Evolutionary conservation across 2,329 filamentous ascomycete genomes (phyloP), one percentile per base, ranked within the genome.

Genomic region (Aspergillus felis): DNA sequence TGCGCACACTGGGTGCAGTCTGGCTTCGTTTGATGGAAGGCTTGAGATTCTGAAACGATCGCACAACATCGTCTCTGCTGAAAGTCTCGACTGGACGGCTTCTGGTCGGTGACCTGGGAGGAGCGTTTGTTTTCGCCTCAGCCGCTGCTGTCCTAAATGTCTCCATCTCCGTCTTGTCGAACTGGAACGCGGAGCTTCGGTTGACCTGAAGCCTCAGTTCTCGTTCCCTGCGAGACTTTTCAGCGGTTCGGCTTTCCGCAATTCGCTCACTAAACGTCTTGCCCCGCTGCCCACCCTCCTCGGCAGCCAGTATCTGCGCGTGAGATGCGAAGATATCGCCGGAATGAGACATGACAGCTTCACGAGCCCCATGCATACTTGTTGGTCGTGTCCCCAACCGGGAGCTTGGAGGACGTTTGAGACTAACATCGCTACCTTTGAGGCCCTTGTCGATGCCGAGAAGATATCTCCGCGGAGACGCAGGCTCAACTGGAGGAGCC

Each of bases 401-500:
- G 29, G 68, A 66, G 50, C 62, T 69, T 24, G 72, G 73, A 3
- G 90, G 86, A 63, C 91, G 82, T 73, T 90, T 94, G 28, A 97
- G 77, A 3, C 92, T 97, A 32, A 97, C 82, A 66, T 97, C 91
- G 57, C 85, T 85, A 1, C 88, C 92, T 65, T 82, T 88, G 38
- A 92, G 78, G 1, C 91, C 92, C 71, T 96, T 95, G 74, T 96
- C 92, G 60, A 97, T 95, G 4, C 94, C 93, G 17, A 97, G 74
- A 20, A 91, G 75, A 14, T 94, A 84, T 59, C 92, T 83, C 54
- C 88, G 88, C 1, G 94, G 93, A 1, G 92, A 97, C 27, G 82
- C 85, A 38, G 86, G 87, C 14, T 84, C 78, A 17, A 78, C 68
- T 1, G 79, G 69, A 1, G 74, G 70, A 14, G 78, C 73, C 46